Conservation (phyloP, 169 alveolate species). For the Eimeria acervulina region DNA sequence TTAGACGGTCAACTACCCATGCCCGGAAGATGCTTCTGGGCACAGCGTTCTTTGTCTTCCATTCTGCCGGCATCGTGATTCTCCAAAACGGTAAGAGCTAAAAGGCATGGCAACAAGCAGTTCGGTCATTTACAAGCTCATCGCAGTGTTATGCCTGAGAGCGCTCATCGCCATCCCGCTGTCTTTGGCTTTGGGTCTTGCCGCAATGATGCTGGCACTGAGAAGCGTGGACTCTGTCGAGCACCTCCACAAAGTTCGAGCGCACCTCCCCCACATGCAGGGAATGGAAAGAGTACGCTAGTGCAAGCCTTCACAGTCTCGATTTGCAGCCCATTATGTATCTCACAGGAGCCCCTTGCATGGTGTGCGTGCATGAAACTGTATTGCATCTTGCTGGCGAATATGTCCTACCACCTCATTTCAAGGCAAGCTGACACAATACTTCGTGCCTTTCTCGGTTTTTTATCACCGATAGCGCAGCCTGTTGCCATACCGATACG, state of each 20-base stretch:
- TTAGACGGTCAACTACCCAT: conserved; percentile 64
- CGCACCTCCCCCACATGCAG: conserved; percentile 53
- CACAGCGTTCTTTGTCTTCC: conserved; percentile 52
- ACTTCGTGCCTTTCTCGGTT: neutral
- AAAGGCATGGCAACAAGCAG: neutral
- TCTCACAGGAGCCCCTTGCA: conserved; percentile 50
- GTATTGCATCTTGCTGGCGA: conserved; percentile 65
- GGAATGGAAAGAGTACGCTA: conserved; percentile 70
- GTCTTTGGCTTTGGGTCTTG: conserved; percentile 51
- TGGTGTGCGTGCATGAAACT: conserved; percentile 60
- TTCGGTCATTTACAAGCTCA: neutral
- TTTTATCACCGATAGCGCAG: neutral
- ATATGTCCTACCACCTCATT: conserved; percentile 53
- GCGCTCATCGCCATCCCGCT: conserved; percentile 65
- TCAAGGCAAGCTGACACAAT: conserved; percentile 23
- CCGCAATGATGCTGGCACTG: conserved; percentile 55
- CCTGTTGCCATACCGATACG: conserved; percentile 66
- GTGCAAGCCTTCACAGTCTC: no score
- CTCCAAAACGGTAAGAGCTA: conserved; percentile 53
- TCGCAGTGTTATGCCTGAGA: conserved; percentile 58
- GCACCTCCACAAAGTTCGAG: conserved; percentile 41
- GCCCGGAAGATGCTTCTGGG: conserved; percentile 52
- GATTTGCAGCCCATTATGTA: neutral
- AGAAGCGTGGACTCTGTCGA: conserved; percentile 64
- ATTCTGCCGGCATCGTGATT: conserved; percentile 60